phyloP scores from a whole-genome alignment of 2,329 filamentous ascomycete species.

The Fusarium anguioides region DNA sequence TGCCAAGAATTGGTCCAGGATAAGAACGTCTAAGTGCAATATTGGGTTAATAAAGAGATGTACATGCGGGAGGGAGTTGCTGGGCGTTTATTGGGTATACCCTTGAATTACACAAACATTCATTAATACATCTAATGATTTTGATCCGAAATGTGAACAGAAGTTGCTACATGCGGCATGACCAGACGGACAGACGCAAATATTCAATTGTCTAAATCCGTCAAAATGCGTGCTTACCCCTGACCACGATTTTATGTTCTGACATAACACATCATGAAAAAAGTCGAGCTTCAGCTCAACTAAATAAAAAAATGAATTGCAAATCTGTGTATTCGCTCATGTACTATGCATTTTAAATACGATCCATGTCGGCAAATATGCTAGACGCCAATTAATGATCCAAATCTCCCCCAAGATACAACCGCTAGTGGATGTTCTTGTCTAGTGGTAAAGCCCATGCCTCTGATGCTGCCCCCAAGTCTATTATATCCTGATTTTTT shows the following conservation, averaged over 20 bases:
- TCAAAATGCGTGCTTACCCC: too few relatives aligned
- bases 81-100: conserved; percentile 45
- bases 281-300: neutral
- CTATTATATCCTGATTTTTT: conserved; percentile 40
- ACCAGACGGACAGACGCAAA: too few relatives aligned
- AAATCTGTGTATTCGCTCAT: conserved; percentile 34
- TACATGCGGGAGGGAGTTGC: conserved; percentile 38
- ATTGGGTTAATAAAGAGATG: neutral
- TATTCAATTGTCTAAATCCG: too few relatives aligned
- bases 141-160: neutral
- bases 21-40: conserved; percentile 45
- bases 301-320: conserved; percentile 6
- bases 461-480: conserved; percentile 37
- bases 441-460: conserved; percentile 32
- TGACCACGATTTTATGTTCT: too few relatives aligned
- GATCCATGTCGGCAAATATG: conserved; percentile 32
- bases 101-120: conserved; percentile 17
- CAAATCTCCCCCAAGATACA: conserved; percentile 26
- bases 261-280: neutral
- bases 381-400: conserved; percentile 35
- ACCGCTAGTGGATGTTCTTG: conserved; percentile 29
- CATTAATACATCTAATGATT: neutral
- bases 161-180: neutral
- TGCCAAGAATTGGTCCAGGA: conserved; percentile 77
- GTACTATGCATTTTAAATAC: conserved; percentile 40